Conservation (phyloP, 148 eudicot species). For the Rhododendron ovatum region DNA sequence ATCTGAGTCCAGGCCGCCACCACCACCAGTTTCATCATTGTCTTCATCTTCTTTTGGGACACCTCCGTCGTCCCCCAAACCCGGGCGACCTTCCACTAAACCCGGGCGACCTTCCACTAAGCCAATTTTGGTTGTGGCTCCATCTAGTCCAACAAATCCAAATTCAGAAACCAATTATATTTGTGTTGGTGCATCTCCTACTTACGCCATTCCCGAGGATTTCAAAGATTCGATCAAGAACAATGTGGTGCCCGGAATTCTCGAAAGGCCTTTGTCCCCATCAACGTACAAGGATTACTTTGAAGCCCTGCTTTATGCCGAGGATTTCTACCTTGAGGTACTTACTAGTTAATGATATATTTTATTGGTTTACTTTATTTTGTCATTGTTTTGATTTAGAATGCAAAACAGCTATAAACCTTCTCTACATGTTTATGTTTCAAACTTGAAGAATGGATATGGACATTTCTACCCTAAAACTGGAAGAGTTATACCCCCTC, state of each 20-base stretch:
- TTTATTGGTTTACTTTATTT: background rate
- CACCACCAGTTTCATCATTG: background rate
- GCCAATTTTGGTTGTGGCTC: background rate
- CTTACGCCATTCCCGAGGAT: constrained; percentile 14
- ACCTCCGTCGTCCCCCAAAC: background rate
- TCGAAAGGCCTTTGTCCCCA: constrained; percentile 17
- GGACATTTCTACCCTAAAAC: background rate
- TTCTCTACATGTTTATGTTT: background rate
- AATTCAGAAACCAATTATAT: constrained; percentile 2
- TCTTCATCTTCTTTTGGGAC: background rate
- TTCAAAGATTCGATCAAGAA: constrained; percentile 5
- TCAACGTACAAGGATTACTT: constrained; percentile 27
- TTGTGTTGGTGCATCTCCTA: background rate
- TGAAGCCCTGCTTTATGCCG: constrained; percentile 26
- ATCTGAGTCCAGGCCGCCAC: background rate
- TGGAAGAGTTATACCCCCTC: too few species aligned
- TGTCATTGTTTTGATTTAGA: too few species aligned
- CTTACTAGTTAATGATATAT: background rate
- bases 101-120: background rate
- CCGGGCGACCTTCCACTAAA: too few species aligned
- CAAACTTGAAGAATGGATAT: background rate
- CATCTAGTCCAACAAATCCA: background rate
- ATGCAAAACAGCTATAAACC: background rate
- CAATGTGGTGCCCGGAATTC: constrained; percentile 21
- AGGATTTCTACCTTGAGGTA: constrained; percentile 32